These are phyloP conservation scores for Suillus occidentalis DNA, from an alignment of 768 basidiomycete species.

Conservation along the genomic window DNA sequence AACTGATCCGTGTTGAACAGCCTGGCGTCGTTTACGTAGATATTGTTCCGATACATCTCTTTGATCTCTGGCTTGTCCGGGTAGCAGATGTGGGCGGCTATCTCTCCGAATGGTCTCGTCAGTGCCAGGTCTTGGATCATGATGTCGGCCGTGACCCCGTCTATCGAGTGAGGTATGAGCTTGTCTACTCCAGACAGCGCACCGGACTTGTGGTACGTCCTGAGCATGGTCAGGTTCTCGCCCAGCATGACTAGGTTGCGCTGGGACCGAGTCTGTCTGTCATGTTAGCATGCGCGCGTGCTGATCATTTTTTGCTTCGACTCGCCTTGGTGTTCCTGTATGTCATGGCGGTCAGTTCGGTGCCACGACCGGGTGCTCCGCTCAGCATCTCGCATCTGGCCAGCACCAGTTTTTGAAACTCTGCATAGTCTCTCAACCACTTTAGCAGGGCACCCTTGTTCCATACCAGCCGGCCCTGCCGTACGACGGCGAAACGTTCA, in stretches of 20 bases:
- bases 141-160: constrained; percentile 23
- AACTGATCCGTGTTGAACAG: constrained; percentile 11
- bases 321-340: too few species aligned
- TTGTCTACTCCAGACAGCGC: constrained; percentile 15
- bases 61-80: neutral
- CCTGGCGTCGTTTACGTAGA: constrained; percentile 22
- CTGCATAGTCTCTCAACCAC: constrained; percentile 1
- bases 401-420: constrained; percentile 8
- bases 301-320: too few species aligned
- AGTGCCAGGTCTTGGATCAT: constrained; percentile 29
- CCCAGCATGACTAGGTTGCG: constrained; percentile 20
- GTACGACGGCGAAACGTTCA: neutral
- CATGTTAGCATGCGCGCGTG: too few species aligned
- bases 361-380: constrained; percentile 14
- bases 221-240: constrained; percentile 14
- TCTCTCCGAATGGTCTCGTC: constrained; percentile 17
- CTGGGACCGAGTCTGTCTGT: constrained; percentile 7
- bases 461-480: constrained; percentile 2
- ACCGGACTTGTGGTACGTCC: constrained; percentile 19
- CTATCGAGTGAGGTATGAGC: constrained; percentile 27
- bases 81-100: constrained; percentile 15
- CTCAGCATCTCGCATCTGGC: constrained; percentile 12
- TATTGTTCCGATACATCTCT: constrained; percentile 10
- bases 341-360: too few species aligned
- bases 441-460: neutral